These are phyloP conservation scores for Pichia sp. DNA, from an alignment of 1,139 yeast species.

Conservation along the genomic window DNA sequence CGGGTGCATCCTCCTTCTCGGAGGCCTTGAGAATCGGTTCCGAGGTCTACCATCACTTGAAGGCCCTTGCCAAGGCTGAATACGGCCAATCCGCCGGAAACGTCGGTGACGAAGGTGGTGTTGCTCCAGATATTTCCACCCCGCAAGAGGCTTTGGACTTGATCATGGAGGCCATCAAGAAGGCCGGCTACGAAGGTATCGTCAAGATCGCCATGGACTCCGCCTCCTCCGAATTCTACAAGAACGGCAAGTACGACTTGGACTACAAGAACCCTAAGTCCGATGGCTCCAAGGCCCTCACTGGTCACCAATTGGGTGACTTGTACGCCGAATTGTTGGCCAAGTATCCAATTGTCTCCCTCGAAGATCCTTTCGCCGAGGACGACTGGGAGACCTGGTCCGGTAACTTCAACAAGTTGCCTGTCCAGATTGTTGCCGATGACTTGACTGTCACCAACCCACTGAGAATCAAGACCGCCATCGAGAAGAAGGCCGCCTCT, in stretches of 20 bases:
- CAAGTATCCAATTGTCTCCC: slow-evolving; percentile 94
- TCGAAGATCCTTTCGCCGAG: slow-evolving; percentile 98
- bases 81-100: slow-evolving; percentile 98
- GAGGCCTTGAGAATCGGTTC: slow-evolving; percentile 95
- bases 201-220: slow-evolving; percentile 89
- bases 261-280: slow-evolving; percentile 96
- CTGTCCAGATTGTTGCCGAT: slow-evolving; percentile 89
- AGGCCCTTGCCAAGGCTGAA: slow-evolving; percentile 81
- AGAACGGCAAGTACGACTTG: slow-evolving; percentile 92
- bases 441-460: slow-evolving; percentile 99
- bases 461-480: slow-evolving; percentile 85
- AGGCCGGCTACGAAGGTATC: slow-evolving; percentile 90
- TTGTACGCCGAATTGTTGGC: slow-evolving; percentile 72
- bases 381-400: slow-evolving; percentile 99
- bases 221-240: slow-evolving; percentile 95
- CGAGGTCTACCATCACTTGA: slow-evolving; percentile 94
- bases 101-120: slow-evolving; percentile 99
- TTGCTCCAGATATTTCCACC: slow-evolving; percentile 91
- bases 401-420: slow-evolving; percentile 69
- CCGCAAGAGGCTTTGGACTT: slow-evolving; percentile 95
- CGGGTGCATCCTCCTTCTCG: slow-evolving; percentile 78
- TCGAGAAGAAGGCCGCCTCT: slow-evolving; percentile 89
- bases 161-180: slow-evolving; percentile 78
- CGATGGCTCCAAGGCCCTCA: slow-evolving; percentile 81
- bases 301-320: slow-evolving; percentile 81